Conservation (phyloP, 169 alveolate genomes). For the Toxoplasma gondii region DNA sequence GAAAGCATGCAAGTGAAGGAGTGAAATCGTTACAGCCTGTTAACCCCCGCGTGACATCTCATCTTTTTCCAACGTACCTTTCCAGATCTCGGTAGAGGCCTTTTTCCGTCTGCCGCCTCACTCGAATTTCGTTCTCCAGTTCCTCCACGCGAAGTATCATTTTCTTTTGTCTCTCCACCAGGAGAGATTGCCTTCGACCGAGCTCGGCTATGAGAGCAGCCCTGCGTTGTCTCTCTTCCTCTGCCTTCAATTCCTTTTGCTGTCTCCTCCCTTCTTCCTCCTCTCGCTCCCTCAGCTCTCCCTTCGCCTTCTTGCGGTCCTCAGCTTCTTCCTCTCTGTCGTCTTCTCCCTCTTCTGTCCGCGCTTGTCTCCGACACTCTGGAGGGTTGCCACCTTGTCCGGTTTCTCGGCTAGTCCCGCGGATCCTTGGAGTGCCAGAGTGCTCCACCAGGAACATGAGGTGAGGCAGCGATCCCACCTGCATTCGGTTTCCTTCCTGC, state of each 20-base stretch:
- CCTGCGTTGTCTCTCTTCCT: neutral
- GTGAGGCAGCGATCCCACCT: too few relatives aligned
- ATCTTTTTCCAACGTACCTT: neutral
- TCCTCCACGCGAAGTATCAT: neutral
- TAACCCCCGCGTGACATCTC: neutral
- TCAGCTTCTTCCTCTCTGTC: neutral
- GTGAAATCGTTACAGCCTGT: neutral
- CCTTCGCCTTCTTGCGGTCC: neutral
- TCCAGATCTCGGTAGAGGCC: neutral
- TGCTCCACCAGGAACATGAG: too few relatives aligned
- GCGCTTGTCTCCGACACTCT: neutral
- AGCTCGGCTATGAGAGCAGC: neutral
- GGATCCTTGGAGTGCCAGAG: too few relatives aligned
- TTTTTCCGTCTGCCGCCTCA: neutral
- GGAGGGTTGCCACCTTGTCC: too few relatives aligned
- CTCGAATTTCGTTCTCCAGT: neutral
- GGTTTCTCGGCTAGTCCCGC: too few relatives aligned
- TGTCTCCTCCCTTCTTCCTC: neutral
- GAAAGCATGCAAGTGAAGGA: neutral
- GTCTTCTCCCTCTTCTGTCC: neutral
- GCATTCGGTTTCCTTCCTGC: too few relatives aligned
- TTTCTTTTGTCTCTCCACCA: constrained; percentile 25
- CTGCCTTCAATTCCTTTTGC: neutral
- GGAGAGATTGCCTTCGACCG: neutral
- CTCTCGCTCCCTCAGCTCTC: neutral